A percentile compares a stretch with the other conserved stretches of the same genome.
Conservation (phyloP, 768 basidiomycete species). For the Imleria badia region DNA sequence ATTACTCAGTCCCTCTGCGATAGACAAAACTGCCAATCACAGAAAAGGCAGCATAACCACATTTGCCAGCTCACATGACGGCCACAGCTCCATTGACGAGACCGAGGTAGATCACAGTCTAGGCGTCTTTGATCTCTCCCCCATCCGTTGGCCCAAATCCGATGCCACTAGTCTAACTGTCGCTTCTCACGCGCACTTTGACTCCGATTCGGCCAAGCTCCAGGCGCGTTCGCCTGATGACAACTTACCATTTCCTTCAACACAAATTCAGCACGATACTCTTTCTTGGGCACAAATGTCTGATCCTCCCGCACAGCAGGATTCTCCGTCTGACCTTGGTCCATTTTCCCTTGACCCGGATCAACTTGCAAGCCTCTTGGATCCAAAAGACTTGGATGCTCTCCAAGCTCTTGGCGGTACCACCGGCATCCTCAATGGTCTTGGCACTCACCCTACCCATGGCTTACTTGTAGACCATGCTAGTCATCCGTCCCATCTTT, state of each 20-base stretch:
- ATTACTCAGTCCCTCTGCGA: conserved; percentile 45
- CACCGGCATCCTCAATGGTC: conserved; percentile 60
- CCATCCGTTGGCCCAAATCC: conserved; percentile 36
- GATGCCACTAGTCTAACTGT: conserved; percentile 35
- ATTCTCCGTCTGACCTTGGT: conserved; percentile 51
- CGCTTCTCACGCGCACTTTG: conserved; percentile 38
- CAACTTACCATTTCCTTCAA: conserved; percentile 11
- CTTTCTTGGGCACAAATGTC: conserved; percentile 18
- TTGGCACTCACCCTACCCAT: conserved; percentile 61
- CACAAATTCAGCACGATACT: conserved; percentile 24
- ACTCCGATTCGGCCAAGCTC: conserved; percentile 37
- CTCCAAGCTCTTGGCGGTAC: conserved; percentile 76
- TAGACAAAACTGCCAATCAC: conserved; percentile 38
- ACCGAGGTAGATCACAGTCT: conserved; percentile 49
- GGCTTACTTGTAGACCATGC: conserved; percentile 37
- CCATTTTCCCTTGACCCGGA: conserved; percentile 77
- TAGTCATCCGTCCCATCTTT: conserved; percentile 6
- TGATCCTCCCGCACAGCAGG: conserved; percentile 30
- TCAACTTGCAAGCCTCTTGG: conserved; percentile 80
- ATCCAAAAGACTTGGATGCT: conserved; percentile 77
- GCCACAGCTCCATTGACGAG: conserved; percentile 37
- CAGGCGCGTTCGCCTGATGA: conserved; percentile 1
- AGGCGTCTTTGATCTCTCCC: conserved; percentile 25
- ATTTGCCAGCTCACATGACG: conserved; percentile 42
- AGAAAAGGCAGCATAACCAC: conserved; percentile 61